Conservation (phyloP, 2,329 filamentous ascomycete species). For the Colletotrichum aenigma region DNA sequence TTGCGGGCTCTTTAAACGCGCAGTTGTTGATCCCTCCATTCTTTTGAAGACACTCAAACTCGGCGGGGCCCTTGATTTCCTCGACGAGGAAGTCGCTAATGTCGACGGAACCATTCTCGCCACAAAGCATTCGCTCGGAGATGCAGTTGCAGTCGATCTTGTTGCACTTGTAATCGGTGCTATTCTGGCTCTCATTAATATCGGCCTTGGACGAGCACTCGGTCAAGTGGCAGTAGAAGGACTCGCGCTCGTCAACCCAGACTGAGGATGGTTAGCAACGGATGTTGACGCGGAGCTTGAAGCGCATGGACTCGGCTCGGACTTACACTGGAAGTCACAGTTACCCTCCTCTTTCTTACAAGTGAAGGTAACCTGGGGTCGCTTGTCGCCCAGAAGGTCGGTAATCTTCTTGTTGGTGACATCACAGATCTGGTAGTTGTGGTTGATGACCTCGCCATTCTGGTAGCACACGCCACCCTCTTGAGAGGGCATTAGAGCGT, state of each 20-base stretch:
- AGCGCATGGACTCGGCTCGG: not conserved
- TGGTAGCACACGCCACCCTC: conserved; percentile 91
- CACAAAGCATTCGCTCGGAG: conserved; percentile 90
- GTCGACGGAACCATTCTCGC: conserved; percentile 88
- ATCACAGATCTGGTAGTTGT: conserved; percentile 98
- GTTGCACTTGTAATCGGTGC: conserved; percentile 83
- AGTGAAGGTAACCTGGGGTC: conserved; percentile 92
- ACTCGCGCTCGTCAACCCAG: conserved; percentile 93
- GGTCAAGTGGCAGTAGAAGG: conserved; percentile 92
- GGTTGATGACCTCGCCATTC: conserved; percentile 85
- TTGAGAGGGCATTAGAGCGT: conserved; percentile 83
- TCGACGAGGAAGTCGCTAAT: conserved; percentile 86
- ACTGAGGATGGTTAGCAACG: conserved; percentile 55
- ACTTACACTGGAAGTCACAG: conserved; percentile 93
- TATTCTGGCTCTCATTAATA: conserved; percentile 74
- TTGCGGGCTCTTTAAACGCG: conserved; percentile 86
- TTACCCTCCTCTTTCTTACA: conserved; percentile 76
- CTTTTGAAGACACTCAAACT: conserved; percentile 75
- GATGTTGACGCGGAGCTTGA: not conserved
- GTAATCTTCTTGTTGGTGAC: conserved; percentile 96
- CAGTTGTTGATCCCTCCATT: conserved; percentile 70
- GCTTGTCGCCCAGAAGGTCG: conserved; percentile 80
- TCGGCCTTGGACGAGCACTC: conserved; percentile 77
- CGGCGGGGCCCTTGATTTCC: conserved; percentile 84
- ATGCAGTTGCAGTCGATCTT: conserved; percentile 88